Evolutionary conservation across 2,329 filamentous ascomycete species (phyloP).

Genomic region (Apiospora kogelbergensis): DNA sequence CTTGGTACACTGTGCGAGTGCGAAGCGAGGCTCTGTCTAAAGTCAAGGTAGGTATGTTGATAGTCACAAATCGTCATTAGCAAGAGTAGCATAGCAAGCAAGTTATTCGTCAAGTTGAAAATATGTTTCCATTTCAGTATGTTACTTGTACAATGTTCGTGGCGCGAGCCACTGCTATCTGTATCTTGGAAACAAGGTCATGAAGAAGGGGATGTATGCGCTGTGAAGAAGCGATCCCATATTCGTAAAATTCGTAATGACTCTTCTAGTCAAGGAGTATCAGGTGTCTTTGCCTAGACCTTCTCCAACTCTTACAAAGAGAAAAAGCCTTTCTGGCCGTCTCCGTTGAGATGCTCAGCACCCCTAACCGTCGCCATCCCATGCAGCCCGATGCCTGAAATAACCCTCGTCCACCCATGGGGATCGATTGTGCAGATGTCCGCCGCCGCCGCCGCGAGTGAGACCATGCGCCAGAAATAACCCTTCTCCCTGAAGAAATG

Average conservation of each 20-base stretch:
- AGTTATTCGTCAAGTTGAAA: background rate
- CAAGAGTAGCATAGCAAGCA: background rate
- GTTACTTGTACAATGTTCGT: constrained; percentile 11
- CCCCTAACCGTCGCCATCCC: background rate
- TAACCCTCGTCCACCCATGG: background rate
- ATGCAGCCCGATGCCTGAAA: constrained; percentile 1
- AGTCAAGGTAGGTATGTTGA: background rate
- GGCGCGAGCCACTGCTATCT: constrained; percentile 29
- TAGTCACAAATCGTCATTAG: background rate
- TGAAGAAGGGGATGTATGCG: constrained; percentile 13
- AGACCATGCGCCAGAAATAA: background rate
- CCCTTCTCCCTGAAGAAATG: background rate
- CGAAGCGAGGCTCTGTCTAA: background rate
- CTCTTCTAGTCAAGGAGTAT: constrained; percentile 10
- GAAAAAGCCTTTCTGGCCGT: background rate
- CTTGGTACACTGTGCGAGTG: background rate
- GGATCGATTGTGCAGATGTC: constrained; percentile 3
- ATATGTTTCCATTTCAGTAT: background rate
- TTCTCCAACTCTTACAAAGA: constrained; percentile 6
- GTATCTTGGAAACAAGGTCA: constrained; percentile 23
- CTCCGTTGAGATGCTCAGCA: constrained; percentile 9
- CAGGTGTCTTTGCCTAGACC: background rate
- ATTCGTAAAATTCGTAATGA: constrained; percentile 23
- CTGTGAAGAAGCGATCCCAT: constrained; percentile 7
- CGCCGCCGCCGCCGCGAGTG: background rate